Evolutionary conservation across 1,284 basidiomycete genomes (phyloP).

Genomic region (Irpex sp.): DNA sequence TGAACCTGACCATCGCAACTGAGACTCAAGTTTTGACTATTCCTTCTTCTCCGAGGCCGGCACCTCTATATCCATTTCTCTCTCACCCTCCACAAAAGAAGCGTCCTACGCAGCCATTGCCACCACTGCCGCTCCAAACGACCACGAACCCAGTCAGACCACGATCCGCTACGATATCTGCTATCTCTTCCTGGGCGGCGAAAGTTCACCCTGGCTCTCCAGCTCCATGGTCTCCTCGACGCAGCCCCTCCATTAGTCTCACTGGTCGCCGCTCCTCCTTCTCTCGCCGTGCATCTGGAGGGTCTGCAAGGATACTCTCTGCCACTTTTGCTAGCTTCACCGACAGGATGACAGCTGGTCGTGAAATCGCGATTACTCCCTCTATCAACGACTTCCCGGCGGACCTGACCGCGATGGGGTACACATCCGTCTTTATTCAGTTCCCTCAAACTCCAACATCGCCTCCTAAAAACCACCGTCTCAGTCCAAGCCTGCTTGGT

Average conservation of each 20-base stretch:
- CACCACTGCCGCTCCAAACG: constrained; percentile 30
- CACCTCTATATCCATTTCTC: constrained; percentile 28
- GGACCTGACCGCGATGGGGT: constrained; percentile 57
- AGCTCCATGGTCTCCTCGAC: constrained; percentile 33
- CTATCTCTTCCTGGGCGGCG: constrained; percentile 51
- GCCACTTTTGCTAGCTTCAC: constrained; percentile 40
- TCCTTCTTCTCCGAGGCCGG: constrained; percentile 8
- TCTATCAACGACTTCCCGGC: constrained; percentile 39
- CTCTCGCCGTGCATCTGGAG: constrained; percentile 31
- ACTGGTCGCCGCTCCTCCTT: constrained; percentile 29
- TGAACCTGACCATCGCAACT: constrained; percentile 6
- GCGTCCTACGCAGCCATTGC: constrained; percentile 28
- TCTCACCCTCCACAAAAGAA: constrained; percentile 31
- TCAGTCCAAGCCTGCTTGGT: constrained; percentile 12
- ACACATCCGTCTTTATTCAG: constrained; percentile 61
- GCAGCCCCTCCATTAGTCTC: constrained; percentile 24
- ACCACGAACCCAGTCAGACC: constrained; percentile 15
- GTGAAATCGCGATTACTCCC: constrained; percentile 23
- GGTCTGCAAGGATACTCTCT: constrained; percentile 29
- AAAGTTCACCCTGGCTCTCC: constrained; percentile 68
- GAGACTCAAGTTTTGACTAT: constrained; percentile 8
- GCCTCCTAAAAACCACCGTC: constrained; percentile 15
- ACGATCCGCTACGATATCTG: constrained; percentile 31
- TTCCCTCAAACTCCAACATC: constrained; percentile 39
- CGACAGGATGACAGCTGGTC: constrained; percentile 34